Percentiles rank a stretch among this genome's conserved stretches.
Evolutionary conservation across 345 rosid species (phyloP).

Genomic region (Ricinus communis): DNA sequence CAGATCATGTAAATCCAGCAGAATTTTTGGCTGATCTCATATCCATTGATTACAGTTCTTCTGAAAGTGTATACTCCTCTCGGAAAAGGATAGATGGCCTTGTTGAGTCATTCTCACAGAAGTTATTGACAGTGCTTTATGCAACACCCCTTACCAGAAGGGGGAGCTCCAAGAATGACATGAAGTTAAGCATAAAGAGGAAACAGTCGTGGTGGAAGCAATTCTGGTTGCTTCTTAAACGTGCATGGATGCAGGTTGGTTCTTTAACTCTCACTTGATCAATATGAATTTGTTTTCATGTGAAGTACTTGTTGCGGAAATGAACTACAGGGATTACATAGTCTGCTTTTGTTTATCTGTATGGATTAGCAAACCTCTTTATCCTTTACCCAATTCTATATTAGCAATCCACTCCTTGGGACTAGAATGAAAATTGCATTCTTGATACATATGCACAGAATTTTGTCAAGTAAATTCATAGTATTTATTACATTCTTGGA

Average conservation of each 20-base stretch:
- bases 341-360: not conserved
- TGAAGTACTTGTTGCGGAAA: not conserved
- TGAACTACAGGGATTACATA: not conserved
- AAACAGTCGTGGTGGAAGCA: slow-evolving; percentile 86
- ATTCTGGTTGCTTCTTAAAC: slow-evolving; percentile 78
- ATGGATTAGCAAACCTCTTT: slow-evolving; percentile 5
- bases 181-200: slow-evolving; percentile 40
- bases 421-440: slow-evolving; percentile 1
- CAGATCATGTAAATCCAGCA: slow-evolving; percentile 92
- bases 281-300: not conserved
- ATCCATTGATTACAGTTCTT: slow-evolving; percentile 84
- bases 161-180: slow-evolving; percentile 32
- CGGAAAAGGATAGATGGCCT: slow-evolving; percentile 86
- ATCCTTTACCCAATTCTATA: slow-evolving; percentile 3
- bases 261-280: slow-evolving; percentile 14
- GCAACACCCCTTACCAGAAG: slow-evolving; percentile 58
- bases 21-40: slow-evolving; percentile 98
- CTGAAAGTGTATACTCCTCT: slow-evolving; percentile 72
- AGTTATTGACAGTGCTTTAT: slow-evolving; percentile 53
- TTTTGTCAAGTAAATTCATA: not conserved
- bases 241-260: slow-evolving; percentile 96
- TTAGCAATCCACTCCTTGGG: slow-evolving; percentile 5
- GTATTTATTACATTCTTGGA: not conserved
- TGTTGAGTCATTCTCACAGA: slow-evolving; percentile 74
- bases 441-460: not conserved